Evolutionary conservation across 176 grass and related monocot genomes (phyloP), one percentile per base, ranked within the genome.

Genomic region (Canna indica): DNA sequence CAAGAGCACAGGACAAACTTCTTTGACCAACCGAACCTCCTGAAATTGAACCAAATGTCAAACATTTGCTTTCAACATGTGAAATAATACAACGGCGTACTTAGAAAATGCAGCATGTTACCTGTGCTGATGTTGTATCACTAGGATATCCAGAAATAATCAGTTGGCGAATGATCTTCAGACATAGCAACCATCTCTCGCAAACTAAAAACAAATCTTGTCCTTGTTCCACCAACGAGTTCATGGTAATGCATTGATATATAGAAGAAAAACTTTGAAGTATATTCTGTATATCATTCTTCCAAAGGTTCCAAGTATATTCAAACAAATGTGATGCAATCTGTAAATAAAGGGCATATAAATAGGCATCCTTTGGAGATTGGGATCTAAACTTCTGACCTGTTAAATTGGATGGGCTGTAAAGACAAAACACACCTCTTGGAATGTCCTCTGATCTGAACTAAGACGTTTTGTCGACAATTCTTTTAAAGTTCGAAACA

Each of bases 231-330:
- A 87, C 77, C 79, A 85, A 75, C 66, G 85, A 85, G 82, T 92
- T 79, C 33, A 87, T 52, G 20, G 87, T 83, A 47, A 72, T 83
- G 70, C 75, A 63, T 75, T 87, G 89, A 1, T 81, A 90, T 42
- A 97, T 76, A 78, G 90, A 78, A 75, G 88, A 91, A 76, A 97
- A 85, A 77, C 81, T 93, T 47, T 97, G 94, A 59, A 97, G 83
- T 83, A 93, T 90, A 75, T 79, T 84, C 75, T 90, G 89, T 59
- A 92, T 79, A 50, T 97, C 89, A 0, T 80, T 88, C 80, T 93
- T 97, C 94, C 94, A 97, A 42, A 92, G 85, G 76, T 90, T 97
- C 94, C 94, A 92, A 18, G 89, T 93, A 77, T 87, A 93, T 65
- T 97, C 94, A 81, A 90, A 97, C 74, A 97, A 85, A 56, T 86